Evolutionary conservation across 2,329 filamentous ascomycete genomes (phyloP).

Genomic region (Cladobotryum protrusum): DNA sequence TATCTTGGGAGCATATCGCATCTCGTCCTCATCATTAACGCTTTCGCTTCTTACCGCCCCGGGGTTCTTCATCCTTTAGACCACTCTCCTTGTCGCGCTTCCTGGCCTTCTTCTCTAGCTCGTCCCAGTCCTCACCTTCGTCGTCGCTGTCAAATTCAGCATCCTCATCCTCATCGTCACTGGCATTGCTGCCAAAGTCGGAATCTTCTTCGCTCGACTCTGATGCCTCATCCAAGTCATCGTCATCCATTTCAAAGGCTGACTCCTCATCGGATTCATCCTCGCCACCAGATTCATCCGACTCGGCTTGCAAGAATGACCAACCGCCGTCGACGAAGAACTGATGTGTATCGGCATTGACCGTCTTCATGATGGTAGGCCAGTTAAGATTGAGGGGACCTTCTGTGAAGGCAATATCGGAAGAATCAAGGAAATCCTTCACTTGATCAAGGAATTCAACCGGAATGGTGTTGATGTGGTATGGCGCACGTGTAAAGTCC

Average conservation of each 20-base stretch:
- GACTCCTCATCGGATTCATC: conserved; percentile 84
- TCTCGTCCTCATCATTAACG: conserved; percentile 19
- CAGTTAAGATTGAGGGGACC: conserved; percentile 97
- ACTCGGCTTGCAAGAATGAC: conserved; percentile 84
- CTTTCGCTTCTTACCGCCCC: conserved; percentile 51
- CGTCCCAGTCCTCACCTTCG: conserved; percentile 88
- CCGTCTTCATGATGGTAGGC: conserved; percentile 99
- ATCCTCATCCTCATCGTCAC: conserved; percentile 63
- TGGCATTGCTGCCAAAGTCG: conserved; percentile 87
- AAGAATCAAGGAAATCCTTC: conserved; percentile 95
- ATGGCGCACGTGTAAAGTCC: conserved; percentile 84
- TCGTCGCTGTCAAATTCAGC: conserved; percentile 63
- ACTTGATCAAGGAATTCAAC: conserved; percentile 91
- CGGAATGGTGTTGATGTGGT: conserved; percentile 96
- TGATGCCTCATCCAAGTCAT: conserved; percentile 75
- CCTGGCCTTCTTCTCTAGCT: conserved; percentile 84
- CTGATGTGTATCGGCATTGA: conserved; percentile 84
- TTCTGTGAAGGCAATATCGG: conserved; percentile 90
- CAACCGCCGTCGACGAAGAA: conserved; percentile 96
- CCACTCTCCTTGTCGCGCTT: conserved; percentile 67
- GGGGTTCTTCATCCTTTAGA: conserved; percentile 50
- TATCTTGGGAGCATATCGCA: background rate
- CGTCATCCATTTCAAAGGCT: conserved; percentile 85
- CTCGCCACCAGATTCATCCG: conserved; percentile 72
- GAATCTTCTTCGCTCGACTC: conserved; percentile 76